Base-by-base conservation (phyloP, 2,329 filamentous ascomycete genomes). In the Verticillium dahliae region DNA sequence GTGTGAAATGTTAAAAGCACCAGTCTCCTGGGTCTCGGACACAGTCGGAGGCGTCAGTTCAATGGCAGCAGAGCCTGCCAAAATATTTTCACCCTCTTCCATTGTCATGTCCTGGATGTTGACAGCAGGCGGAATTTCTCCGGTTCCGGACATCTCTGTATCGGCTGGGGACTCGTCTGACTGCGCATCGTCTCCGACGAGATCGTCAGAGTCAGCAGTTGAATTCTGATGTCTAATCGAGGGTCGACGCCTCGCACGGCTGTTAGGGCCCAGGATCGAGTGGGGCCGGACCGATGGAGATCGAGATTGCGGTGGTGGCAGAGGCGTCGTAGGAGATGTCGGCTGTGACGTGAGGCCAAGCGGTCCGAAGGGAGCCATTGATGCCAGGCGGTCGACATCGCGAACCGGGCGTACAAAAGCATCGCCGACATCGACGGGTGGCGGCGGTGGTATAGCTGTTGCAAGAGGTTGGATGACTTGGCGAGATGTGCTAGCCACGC, bases 1-100 rank as follows among this genome's bases (percentile, higher is more conserved):
- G 74, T 97, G 94, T 6, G 91, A 92, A 69, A 97, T 96, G 76
- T 97, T 96, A 76, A 98, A 97, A 0, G 92, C 92, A 61, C 94
- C 92, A 13, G 90, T 85, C 68, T 96, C 91, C 68, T 92, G 90
- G n/a, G 88, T 85, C 69, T 95, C 92, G 0, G 92, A 93, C 2
- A 90, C 90, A 38, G 90, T 90, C 1, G 90, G 90, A 7, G 91
- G 89, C 2, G 88, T 86, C 63, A 97, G 76, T 35, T 90, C 88
- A 38, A 96, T 85, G 3, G 88, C 84, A 2, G 90, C 85, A 27
- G 65, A 62, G 60, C 87, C 88, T 45, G 91, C 88, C 39, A 97
- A 83, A 73, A 96, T 89, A 67, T 88, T 85, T 64, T 94, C 90
- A 37, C 88, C 85, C 65, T 95, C 90, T 61, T 92, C 90, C 78